A percentile compares a stretch with the other conserved stretches of the same genome.
Conservation (phyloP, 2,329 filamentous ascomycete genomes). For the Diplocarpon mali region DNA sequence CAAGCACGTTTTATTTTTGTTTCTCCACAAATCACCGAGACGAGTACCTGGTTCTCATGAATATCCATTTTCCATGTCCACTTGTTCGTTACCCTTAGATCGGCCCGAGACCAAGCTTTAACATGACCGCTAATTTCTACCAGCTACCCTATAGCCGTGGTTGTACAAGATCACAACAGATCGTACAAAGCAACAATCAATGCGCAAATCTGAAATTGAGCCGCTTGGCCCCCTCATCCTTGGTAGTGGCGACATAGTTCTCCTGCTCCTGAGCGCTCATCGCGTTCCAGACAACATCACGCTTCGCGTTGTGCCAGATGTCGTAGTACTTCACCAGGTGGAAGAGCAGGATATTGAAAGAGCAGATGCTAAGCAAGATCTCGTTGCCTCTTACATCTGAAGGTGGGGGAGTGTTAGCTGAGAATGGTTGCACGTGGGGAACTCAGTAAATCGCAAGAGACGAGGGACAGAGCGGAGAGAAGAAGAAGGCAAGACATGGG, state of each 20-base stretch:
- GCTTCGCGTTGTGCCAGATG: slow-evolving; percentile 31
- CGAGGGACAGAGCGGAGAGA: neutral
- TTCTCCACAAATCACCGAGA: too few species aligned
- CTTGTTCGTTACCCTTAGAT: too few species aligned
- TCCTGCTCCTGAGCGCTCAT: slow-evolving; percentile 35
- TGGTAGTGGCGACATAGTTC: slow-evolving; percentile 34
- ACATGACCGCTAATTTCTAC: too few species aligned
- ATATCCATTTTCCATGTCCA: too few species aligned
- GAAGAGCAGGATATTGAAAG: slow-evolving; percentile 33
- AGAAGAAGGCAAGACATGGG: neutral
- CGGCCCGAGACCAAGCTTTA: too few species aligned
- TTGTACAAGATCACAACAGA: too few species aligned
- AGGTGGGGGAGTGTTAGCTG: neutral
- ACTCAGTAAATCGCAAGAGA: neutral
- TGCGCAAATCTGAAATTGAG: slow-evolving; percentile 18
- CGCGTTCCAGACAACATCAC: slow-evolving; percentile 32
- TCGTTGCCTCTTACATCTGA: slow-evolving; percentile 40
- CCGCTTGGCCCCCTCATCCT: slow-evolving; percentile 33
- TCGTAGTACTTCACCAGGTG: slow-evolving; percentile 39
- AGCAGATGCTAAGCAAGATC: slow-evolving; percentile 38
- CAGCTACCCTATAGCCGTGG: too few species aligned
- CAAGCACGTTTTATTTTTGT: too few species aligned
- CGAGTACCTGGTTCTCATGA: too few species aligned
- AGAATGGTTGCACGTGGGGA: neutral
- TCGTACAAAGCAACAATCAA: neutral